phyloP scores from a whole-genome alignment of 345 rosid genomes.

The Limnanthes douglasii region DNA sequence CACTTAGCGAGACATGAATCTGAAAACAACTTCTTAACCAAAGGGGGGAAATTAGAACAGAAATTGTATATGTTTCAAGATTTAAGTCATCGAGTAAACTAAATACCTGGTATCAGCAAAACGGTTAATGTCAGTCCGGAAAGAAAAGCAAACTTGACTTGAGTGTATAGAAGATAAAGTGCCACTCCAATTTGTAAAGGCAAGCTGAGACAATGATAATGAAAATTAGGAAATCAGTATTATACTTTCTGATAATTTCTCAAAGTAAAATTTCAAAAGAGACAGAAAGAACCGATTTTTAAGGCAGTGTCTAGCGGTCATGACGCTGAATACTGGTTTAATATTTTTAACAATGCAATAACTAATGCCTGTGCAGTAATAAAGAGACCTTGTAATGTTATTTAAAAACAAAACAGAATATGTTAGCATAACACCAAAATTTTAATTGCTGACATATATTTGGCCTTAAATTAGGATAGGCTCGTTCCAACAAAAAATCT shows the following conservation, averaged over 20 bases:
- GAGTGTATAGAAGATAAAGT: conserved; percentile 69
- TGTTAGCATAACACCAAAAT: too few relatives aligned
- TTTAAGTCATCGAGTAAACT: conserved; percentile 2
- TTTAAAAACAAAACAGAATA: too few relatives aligned
- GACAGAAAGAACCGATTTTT: neutral
- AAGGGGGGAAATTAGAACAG: too few relatives aligned
- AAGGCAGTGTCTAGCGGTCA: neutral
- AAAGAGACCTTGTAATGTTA: too few relatives aligned
- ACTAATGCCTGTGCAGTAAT: too few relatives aligned
- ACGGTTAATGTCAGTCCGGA: conserved; percentile 77
- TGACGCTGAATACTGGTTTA: too few relatives aligned
- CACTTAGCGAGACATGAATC: neutral
- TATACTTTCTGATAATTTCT: too few relatives aligned
- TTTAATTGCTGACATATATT: too few relatives aligned
- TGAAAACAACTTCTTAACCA: neutral
- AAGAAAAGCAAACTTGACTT: conserved; percentile 79
- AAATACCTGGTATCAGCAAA: conserved; percentile 64
- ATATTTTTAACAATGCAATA: too few relatives aligned
- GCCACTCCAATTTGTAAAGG: conserved; percentile 91
- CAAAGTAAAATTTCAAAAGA: too few relatives aligned
- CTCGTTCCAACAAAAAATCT: too few relatives aligned
- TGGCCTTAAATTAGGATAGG: too few relatives aligned
- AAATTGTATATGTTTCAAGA: neutral
- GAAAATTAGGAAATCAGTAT: neutral
- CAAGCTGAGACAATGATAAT: conserved; percentile 43